Evolutionary conservation across 495 filamentous ascomycete genomes (phyloP), one percentile per base, ranked within the genome.

Genomic region (Aspergillus asperescens): DNA sequence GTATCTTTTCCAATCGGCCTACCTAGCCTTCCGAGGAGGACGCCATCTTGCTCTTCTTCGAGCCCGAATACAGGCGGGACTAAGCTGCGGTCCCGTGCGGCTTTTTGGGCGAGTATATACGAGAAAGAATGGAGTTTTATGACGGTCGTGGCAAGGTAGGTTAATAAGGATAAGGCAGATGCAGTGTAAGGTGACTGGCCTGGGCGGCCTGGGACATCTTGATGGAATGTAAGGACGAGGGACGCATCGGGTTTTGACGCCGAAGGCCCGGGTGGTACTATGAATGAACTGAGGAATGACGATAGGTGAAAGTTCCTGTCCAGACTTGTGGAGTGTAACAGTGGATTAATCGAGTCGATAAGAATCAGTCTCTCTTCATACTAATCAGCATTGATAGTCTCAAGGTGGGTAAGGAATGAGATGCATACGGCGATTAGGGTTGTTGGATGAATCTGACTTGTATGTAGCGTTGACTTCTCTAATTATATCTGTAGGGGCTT

Each of bases 51-150:
- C 8, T 80, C 80, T 64, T 94, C 87, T 15, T 73, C 74, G 0
- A 96, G 74, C 1, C 93, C 93, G 60, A 85, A 95, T 15, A 77
- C 73, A 0, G 92, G 93, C 44, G 81, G 81, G 16, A 72, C 79
- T 16, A 86, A 65, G 53, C 85, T 88, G 48, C 84, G 77, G 57
- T 90, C 82, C 6, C 76, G 77, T 5, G 89, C 88, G 13, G 73
- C 72, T 58, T 87, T 88, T 27, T 73, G 71, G 9, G 80, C 80
- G 9, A 92, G 68, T 32, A 83, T 76, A 34, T 96, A 89, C 4
- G 79, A 71, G 50, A 95, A 77, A 15, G 79, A 83, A 60, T 83
- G 78, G 0, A 79, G 62, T 1, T 72, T 80, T 47, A 86, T 69
- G 16, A 90, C 69, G 0, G 84, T 84, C 8, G 89, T 91, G 1